Evolutionary conservation across 345 rosid genomes (phyloP), one percentile per base, ranked within the genome.

Genomic region (Rhodamnia rubescens): DNA sequence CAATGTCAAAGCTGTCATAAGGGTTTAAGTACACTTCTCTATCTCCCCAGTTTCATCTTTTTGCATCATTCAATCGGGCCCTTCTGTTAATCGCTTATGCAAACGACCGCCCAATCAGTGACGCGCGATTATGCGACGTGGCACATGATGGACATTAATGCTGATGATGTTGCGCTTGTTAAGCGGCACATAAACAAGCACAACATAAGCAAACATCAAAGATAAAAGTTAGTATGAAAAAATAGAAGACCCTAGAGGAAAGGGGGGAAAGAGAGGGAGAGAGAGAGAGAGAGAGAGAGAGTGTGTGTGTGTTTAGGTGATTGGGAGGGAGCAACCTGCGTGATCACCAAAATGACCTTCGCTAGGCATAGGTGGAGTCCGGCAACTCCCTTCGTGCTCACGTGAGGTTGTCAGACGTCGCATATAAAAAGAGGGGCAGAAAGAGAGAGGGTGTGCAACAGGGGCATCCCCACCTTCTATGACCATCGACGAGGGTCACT

Each of bases 31-130:
- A 55, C 20, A 6, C 22, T 53, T 52, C 6, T 53, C 20, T 53
- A 0, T 27, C 21, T 27, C 36, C 6, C 0, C 2, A 27, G 10
- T 59, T 6, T 59, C 14, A 1, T 59, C 18, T 59, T 27, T 27
- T 29, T 0, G 3, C 75, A 29, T 61, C 15, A 15, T 8, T 61
- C 6, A 32, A 8, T 64, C 44, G 4, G 15, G 12, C 32, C 22
- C 3, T 64, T 64, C 0, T 2, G 2, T 32, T 32, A 40, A 64
- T 32, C 4, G 2, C 1, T 0, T 0, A 29, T 4, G 16, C 16
- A 7, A 64, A 29, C 11, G 4, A 13, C 10, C 22, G 16, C 44
- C 2, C 16, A 64, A 32, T 64, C 22, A 16, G 16, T 10, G 24
- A 16, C 6, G 57, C 21, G 57, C 11, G 21, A 20, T 54, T 7